phyloP scores from a whole-genome alignment of 1,139 yeast species.

The Wickerhamomyces sp. region DNA sequence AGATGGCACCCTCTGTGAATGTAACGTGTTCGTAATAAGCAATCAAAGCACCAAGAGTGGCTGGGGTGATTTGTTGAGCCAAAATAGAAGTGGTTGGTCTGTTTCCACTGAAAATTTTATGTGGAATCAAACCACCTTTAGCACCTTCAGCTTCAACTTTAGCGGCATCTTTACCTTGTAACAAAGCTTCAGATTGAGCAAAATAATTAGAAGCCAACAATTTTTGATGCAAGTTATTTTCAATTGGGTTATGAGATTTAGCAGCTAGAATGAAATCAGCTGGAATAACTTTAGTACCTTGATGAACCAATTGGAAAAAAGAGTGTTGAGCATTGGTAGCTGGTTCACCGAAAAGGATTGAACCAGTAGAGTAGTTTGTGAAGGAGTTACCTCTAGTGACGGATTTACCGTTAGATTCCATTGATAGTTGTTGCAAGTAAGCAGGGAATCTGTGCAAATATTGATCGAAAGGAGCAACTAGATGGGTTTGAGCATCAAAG shows the following conservation, averaged over 20 bases:
- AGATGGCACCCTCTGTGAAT: slow-evolving; percentile 96
- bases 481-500: slow-evolving; percentile 95
- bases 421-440: slow-evolving; percentile 93
- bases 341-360: slow-evolving; percentile 96
- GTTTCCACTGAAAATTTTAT: slow-evolving; percentile 95
- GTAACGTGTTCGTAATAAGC: slow-evolving; percentile 97
- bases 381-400: slow-evolving; percentile 88
- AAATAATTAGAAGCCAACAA: slow-evolving; percentile 98
- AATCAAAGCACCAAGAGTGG: slow-evolving; percentile 89
- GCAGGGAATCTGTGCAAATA: slow-evolving; percentile 99
- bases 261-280: slow-evolving; percentile 96
- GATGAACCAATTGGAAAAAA: slow-evolving; percentile 98
- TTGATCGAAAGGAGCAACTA: slow-evolving; percentile 98
- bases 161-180: slow-evolving; percentile 89
- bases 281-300: slow-evolving; percentile 96
- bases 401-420: slow-evolving; percentile 99
- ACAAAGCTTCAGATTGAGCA: slow-evolving; percentile 96
- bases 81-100: slow-evolving; percentile 97
- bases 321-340: slow-evolving; percentile 99
- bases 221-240: slow-evolving; percentile 87
- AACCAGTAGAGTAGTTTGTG: slow-evolving; percentile 93
- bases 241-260: slow-evolving; percentile 96
- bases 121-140: slow-evolving; percentile 79
- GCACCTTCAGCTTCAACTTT: slow-evolving; percentile 91
- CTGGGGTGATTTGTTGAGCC: slow-evolving; percentile 94